Conservation (phyloP, 148 eudicot genomes). For the Rhododendron ovatum region DNA sequence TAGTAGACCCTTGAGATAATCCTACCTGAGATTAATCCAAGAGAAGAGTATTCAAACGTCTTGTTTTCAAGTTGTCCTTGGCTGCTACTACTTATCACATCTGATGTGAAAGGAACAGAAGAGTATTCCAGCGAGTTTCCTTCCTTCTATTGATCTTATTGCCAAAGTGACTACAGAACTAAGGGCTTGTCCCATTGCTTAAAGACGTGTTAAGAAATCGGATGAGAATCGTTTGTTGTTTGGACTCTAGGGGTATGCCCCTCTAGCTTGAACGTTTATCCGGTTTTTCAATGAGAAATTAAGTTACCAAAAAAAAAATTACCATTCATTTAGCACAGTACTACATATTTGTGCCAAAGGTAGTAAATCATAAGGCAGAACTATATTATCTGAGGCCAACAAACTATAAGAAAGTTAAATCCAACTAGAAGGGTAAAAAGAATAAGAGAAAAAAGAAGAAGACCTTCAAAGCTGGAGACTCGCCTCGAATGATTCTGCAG, state of each 20-base stretch:
- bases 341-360: neutral
- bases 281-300: neutral
- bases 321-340: neutral
- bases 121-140: too few relatives aligned
- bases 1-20: neutral
- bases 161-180: too few relatives aligned
- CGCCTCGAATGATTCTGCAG: constrained; percentile 62
- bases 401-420: too few relatives aligned
- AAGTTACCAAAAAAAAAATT: neutral
- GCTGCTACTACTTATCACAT: too few relatives aligned
- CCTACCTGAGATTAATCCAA: neutral
- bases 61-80: too few relatives aligned
- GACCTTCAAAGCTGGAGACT: constrained; percentile 87
- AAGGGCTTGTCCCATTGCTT: too few relatives aligned
- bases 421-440: neutral
- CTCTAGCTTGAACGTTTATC: too few relatives aligned
- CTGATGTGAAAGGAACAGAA: too few relatives aligned
- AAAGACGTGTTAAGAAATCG: too few relatives aligned
- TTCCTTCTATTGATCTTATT: too few relatives aligned
- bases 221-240: neutral
- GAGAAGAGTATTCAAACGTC: too few relatives aligned
- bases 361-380: neutral
- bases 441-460: neutral
- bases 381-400: neutral
- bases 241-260: too few relatives aligned